These are phyloP conservation scores for Hirsutella rhossiliensis DNA, from an alignment of 2,329 filamentous ascomycete species.

Conservation along the genomic window DNA sequence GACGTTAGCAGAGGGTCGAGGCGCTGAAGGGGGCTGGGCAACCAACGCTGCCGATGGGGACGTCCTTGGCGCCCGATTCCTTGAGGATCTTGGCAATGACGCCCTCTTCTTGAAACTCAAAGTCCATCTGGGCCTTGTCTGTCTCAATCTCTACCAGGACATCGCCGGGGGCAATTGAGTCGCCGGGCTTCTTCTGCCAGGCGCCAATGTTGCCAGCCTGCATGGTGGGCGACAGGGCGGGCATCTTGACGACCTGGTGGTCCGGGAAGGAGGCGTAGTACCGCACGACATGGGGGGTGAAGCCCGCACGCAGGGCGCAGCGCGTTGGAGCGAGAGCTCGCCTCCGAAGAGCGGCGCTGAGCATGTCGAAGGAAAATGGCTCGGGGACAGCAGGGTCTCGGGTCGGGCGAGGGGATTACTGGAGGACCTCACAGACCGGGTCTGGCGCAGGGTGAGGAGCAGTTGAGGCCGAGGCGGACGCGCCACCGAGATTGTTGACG, in stretches of 20 bases:
- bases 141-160: conserved; percentile 98
- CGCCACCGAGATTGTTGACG: not conserved
- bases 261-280: conserved; percentile 78
- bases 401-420: not conserved
- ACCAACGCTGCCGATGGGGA: conserved; percentile 88
- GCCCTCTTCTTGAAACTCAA: conserved; percentile 98
- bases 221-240: conserved; percentile 96
- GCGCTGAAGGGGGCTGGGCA: conserved; percentile 8
- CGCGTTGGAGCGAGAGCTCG: conserved; percentile 41
- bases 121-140: conserved; percentile 99
- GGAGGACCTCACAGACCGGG: not conserved
- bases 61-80: conserved; percentile 86
- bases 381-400: conserved; percentile 6
- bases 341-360: conserved; percentile 52
- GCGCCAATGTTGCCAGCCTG: conserved; percentile 88
- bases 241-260: conserved; percentile 95
- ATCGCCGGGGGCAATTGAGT: conserved; percentile 78
- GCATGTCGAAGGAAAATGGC: conserved; percentile 33
- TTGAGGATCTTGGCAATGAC: conserved; percentile 89
- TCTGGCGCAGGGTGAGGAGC: not conserved
- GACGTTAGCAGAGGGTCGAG: not conserved
- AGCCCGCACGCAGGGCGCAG: conserved; percentile 36
- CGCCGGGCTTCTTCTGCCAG: conserved; percentile 97
- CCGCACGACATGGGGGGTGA: conserved; percentile 44
- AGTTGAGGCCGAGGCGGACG: not conserved